Evolutionary conservation across 176 grass and related monocot species (phyloP), one percentile per base, ranked within the genome.

Genomic region (Guadua angustifolia): DNA sequence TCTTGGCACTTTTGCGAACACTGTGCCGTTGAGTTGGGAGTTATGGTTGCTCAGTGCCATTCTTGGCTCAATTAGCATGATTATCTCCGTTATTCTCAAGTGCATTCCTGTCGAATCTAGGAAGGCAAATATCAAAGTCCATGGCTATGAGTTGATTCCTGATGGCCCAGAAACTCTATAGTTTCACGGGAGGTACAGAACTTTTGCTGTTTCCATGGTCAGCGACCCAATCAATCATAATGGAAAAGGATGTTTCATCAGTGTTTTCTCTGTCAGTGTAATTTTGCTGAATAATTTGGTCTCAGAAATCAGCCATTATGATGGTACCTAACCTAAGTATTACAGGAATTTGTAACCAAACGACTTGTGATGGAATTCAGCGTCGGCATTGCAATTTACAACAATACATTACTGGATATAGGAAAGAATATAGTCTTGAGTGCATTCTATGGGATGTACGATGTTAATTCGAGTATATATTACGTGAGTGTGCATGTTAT

Each of bases 1-100:
- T 80, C 90, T 98, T 35, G 93, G 91, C 6, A 75, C 85, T 45
- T 95, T 95, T 73, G 95, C 93, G 46, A 95, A 86, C 82, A 98
- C 95, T 0, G 85, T 90, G 21, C 91, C 87, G 0, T 56, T 95
- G 66, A 93, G 83, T 79, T 92, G 89, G 93, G 71, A 93, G 10
- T 63, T 88, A 2, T 98, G 95, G 95, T 24, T 83, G 79, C n/a
- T 98, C 14, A 95, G 93, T 62, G 9, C 85, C 7, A 24, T 88
- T 76, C 25, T 98, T 36, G 95, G 95, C 16, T 93, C 85, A 2
- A 77, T 92, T 69, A 93, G 92, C 64, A 88, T 98, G 87, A 79
- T 93, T 32, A 65, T 95, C 64, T 80, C 85, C 17, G 85, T 95
- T 46, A 78, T 95, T 66, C 74, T 98, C 66, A 98, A 95, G 82